Conservation (phyloP, 2,329 filamentous ascomycete species). For the Neonectria coccinea region DNA sequence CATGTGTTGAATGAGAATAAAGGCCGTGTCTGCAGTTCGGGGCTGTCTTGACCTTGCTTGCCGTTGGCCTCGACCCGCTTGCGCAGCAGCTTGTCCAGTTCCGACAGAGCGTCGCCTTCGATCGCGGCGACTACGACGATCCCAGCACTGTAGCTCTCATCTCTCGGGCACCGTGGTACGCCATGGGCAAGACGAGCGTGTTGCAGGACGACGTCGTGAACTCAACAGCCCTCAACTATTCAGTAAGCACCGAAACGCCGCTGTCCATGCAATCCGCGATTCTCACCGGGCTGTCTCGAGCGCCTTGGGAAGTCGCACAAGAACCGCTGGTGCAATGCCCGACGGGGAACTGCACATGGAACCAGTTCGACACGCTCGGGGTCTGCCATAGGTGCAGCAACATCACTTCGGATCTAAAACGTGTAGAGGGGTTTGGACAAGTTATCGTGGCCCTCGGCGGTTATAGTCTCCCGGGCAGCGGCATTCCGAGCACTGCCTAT, state of each 20-base stretch:
- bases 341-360: slow-evolving; percentile 39
- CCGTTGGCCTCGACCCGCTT: slow-evolving; percentile 24
- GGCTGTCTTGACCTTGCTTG: slow-evolving; percentile 26
- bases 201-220: background rate
- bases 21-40: slow-evolving; percentile 23
- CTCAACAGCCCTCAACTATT: background rate
- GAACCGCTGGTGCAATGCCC: slow-evolving; percentile 30
- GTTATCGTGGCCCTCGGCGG: background rate
- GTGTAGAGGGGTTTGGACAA: slow-evolving; percentile 9
- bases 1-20: background rate
- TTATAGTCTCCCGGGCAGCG: background rate
- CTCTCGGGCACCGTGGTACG: slow-evolving; percentile 13
- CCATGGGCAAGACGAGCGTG: background rate
- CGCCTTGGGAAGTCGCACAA: slow-evolving; percentile 10
- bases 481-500: slow-evolving; percentile 13
- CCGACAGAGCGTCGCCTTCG: slow-evolving; percentile 17
- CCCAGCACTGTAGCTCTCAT: slow-evolving; percentile 8
- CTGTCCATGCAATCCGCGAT: slow-evolving; percentile 29
- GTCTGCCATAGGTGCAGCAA: slow-evolving; percentile 40
- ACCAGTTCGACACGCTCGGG: slow-evolving; percentile 35
- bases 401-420: slow-evolving; percentile 28
- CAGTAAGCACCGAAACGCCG: slow-evolving; percentile 3
- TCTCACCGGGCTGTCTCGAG: slow-evolving; percentile 22
- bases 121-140: background rate
- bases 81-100: slow-evolving; percentile 27